A percentile compares a stretch with the other conserved stretches of the same genome.
Evolutionary conservation across 768 basidiomycete species (phyloP).

Genomic region (Tephrocybe sp.): DNA sequence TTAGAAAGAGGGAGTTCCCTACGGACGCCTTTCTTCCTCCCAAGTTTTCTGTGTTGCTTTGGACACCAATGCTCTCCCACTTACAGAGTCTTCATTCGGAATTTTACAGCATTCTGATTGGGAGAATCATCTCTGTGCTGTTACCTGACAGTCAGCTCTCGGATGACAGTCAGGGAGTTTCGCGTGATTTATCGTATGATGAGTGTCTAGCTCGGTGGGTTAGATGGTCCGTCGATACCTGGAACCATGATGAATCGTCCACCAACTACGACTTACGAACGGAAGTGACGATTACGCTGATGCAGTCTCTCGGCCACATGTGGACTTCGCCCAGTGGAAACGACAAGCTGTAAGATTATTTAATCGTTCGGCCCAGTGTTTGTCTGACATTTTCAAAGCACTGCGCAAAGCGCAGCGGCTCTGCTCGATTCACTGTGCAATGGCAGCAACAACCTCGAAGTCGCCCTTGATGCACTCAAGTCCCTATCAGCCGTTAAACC

Average conservation of each 20-base stretch:
- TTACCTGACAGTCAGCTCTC: slow-evolving; percentile 11
- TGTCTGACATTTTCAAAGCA: slow-evolving; percentile 10
- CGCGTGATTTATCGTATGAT: slow-evolving; percentile 44
- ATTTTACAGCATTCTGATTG: slow-evolving; percentile 48
- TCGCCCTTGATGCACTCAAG: slow-evolving; percentile 21
- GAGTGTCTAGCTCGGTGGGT: slow-evolving; percentile 70
- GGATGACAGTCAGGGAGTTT: slow-evolving; percentile 14
- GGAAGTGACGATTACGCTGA: slow-evolving; percentile 41
- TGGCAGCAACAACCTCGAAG: slow-evolving; percentile 31
- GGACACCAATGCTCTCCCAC: slow-evolving; percentile 63
- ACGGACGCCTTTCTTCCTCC: slow-evolving; percentile 47
- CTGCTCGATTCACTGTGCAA: slow-evolving; percentile 41
- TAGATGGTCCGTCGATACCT: slow-evolving; percentile 52
- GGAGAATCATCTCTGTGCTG: slow-evolving; percentile 39
- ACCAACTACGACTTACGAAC: slow-evolving; percentile 40
- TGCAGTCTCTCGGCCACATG: slow-evolving; percentile 45
- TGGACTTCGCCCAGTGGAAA: slow-evolving; percentile 15
- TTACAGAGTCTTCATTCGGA: slow-evolving; percentile 52
- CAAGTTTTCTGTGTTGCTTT: slow-evolving; percentile 50
- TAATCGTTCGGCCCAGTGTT: neutral
- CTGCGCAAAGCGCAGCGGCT: slow-evolving; percentile 21
- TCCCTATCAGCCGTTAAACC: slow-evolving; percentile 13
- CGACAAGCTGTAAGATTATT: slow-evolving; percentile 32
- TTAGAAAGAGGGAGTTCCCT: slow-evolving; percentile 55
- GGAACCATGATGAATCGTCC: slow-evolving; percentile 26